Percentiles rank a stretch among this genome's conserved stretches.
phyloP scores from a whole-genome alignment of 208 protist genomes.

The Trypanosoma theileri region DNA sequence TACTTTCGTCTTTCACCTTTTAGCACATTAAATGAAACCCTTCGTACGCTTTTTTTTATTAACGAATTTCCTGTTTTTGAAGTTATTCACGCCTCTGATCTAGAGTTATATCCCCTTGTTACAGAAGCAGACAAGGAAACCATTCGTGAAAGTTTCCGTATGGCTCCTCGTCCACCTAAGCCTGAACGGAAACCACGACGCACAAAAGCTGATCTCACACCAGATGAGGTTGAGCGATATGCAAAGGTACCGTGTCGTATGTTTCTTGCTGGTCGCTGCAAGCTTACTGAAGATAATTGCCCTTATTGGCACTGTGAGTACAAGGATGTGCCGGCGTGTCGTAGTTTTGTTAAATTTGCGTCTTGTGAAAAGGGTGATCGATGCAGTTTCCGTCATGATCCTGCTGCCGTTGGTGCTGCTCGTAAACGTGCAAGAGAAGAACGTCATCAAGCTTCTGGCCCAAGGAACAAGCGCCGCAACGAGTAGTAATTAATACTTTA shows the following conservation, averaged over 20 bases:
- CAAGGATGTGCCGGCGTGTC: slow-evolving; percentile 66
- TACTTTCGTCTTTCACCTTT: slow-evolving; percentile 66
- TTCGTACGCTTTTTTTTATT: slow-evolving; percentile 83
- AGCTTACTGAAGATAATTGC: slow-evolving; percentile 45
- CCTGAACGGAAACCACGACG: slow-evolving; percentile 29
- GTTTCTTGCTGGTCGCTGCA: slow-evolving; percentile 58
- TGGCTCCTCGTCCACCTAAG: slow-evolving; percentile 33
- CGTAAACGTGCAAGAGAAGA: slow-evolving; percentile 37
- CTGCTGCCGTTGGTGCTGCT: slow-evolving; percentile 34
- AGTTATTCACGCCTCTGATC: slow-evolving; percentile 47
- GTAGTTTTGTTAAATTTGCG: slow-evolving; percentile 48
- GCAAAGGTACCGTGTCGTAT: slow-evolving; percentile 65
- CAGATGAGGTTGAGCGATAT: slow-evolving; percentile 47
- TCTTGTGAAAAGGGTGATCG: slow-evolving; percentile 56
- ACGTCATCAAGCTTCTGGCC: slow-evolving; percentile 8
- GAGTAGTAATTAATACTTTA: too few species aligned
- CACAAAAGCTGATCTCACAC: slow-evolving; percentile 42
- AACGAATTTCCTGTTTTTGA: slow-evolving; percentile 86
- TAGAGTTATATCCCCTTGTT: slow-evolving; percentile 48
- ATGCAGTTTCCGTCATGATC: slow-evolving; percentile 81
- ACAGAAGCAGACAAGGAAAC: slow-evolving; percentile 73
- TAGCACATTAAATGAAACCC: slow-evolving; percentile 68
- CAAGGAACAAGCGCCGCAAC: background rate
- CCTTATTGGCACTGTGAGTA: slow-evolving; percentile 78
- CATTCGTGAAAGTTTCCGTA: slow-evolving; percentile 70